phyloP scores from a whole-genome alignment of 1,284 basidiomycete genomes.

The Athelia psychrophila region DNA sequence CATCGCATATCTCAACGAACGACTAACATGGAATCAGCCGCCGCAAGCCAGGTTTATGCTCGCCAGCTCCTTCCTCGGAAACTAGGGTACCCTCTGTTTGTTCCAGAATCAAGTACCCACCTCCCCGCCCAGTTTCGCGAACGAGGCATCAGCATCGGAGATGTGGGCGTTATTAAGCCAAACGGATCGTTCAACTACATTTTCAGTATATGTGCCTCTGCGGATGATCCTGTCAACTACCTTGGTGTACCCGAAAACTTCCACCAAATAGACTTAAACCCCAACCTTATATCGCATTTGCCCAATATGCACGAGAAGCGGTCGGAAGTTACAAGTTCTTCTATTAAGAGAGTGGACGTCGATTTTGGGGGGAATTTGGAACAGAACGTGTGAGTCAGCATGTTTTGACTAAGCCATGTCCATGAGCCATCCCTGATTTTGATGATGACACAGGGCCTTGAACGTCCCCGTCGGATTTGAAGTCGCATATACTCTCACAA shows the following conservation, averaged over 20 bases:
- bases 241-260: constrained; percentile 17
- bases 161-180: constrained; percentile 26
- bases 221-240: constrained; percentile 15
- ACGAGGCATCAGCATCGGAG: constrained; percentile 24
- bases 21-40: too few relatives aligned
- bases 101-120: constrained; percentile 21
- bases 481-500: background rate
- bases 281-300: constrained; percentile 11
- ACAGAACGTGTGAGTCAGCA: background rate
- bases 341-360: constrained; percentile 1
- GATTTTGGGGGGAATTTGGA: background rate
- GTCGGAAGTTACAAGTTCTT: background rate
- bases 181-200: constrained; percentile 30
- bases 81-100: constrained; percentile 30
- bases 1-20: too few relatives aligned
- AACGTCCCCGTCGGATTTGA: background rate
- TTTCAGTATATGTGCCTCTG: constrained; percentile 28
- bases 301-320: background rate
- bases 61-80: background rate
- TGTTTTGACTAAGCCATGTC: background rate
- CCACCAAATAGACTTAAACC: constrained; percentile 5
- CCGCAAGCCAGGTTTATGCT: background rate
- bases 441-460: too few relatives aligned
- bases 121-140: constrained; percentile 18
- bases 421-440: too few relatives aligned